These are phyloP conservation scores for Pseudogymnoascus sp. DNA, from an alignment of 2,329 filamentous ascomycete species.

Conservation along the genomic window DNA sequence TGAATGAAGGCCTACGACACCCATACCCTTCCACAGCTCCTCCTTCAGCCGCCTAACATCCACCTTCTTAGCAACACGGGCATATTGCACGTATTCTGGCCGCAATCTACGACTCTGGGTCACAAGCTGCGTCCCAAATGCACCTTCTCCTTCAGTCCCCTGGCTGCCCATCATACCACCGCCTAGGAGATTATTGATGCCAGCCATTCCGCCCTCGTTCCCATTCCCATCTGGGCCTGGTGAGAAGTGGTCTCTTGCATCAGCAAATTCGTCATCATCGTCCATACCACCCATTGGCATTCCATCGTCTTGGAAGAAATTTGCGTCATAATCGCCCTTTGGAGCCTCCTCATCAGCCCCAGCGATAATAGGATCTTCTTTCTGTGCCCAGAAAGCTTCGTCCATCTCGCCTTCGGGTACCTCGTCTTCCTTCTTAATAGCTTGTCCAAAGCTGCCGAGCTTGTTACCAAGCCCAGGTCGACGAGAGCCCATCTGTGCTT, in stretches of 20 bases:
- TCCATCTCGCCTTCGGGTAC: slow-evolving; percentile 72
- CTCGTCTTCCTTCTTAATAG: slow-evolving; percentile 41
- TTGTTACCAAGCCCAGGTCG: slow-evolving; percentile 41
- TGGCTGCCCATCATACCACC: slow-evolving; percentile 41
- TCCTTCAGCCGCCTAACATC: slow-evolving; percentile 61
- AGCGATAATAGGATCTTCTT: slow-evolving; percentile 41
- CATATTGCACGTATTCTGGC: slow-evolving; percentile 63
- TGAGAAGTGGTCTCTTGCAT: slow-evolving; percentile 71
- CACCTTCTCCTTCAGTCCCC: slow-evolving; percentile 29
- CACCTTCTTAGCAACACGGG: slow-evolving; percentile 62
- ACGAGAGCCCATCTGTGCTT: slow-evolving; percentile 67
- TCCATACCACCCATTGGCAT: slow-evolving; percentile 53
- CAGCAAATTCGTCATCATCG: slow-evolving; percentile 67
- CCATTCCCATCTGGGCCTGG: slow-evolving; percentile 47
- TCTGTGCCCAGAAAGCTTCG: slow-evolving; percentile 86
- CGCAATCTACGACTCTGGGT: slow-evolving; percentile 54
- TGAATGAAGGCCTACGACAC: slow-evolving; percentile 40
- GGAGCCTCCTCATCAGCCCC: slow-evolving; percentile 49
- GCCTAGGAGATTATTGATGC: slow-evolving; percentile 41
- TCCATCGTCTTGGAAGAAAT: slow-evolving; percentile 92
- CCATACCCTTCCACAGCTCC: slow-evolving; percentile 61
- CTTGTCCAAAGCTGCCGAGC: slow-evolving; percentile 34
- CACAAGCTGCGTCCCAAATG: slow-evolving; percentile 59
- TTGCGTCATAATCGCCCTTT: slow-evolving; percentile 82
- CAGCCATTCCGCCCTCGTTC: slow-evolving; percentile 37